Conservation (phyloP, 2,329 filamentous ascomycete species). For the Sporothrix brasiliensis region DNA sequence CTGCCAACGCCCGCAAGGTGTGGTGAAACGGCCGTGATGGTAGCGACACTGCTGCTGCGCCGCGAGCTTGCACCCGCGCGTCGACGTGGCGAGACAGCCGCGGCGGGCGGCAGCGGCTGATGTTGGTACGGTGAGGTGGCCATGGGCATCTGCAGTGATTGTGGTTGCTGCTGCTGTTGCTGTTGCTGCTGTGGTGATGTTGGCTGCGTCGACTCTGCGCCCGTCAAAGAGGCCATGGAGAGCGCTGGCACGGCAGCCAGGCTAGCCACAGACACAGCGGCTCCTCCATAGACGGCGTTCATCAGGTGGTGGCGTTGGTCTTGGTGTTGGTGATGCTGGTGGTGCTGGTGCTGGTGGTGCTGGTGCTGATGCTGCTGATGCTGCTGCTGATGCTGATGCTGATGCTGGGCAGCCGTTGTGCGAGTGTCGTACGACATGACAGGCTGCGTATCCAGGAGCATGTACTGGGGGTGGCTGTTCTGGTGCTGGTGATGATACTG, state of each 20-base stretch:
- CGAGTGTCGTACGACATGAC: slow-evolving; percentile 57
- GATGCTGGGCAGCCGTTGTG: slow-evolving; percentile 24
- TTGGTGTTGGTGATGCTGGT: slow-evolving; percentile 24
- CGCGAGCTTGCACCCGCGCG: background rate
- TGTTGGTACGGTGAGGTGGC: slow-evolving; percentile 21
- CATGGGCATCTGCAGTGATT: slow-evolving; percentile 12
- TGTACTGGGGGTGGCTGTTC: slow-evolving; percentile 45
- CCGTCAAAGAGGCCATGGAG: background rate
- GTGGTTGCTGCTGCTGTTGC: background rate
- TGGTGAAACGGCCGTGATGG: slow-evolving; percentile 1
- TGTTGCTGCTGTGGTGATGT: background rate
- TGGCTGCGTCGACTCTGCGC: background rate
- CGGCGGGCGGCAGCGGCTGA: background rate
- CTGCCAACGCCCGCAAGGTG: background rate
- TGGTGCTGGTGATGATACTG: slow-evolving; percentile 28
- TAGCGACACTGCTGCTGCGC: slow-evolving; percentile 17
- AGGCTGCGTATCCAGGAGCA: slow-evolving; percentile 51
- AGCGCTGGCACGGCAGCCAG: background rate
- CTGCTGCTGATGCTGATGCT: slow-evolving; percentile 23
- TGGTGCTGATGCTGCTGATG: slow-evolving; percentile 28
- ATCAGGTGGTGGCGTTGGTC: slow-evolving; percentile 16
- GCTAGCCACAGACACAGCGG: background rate
- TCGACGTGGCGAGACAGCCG: background rate
- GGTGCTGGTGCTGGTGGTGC: background rate
- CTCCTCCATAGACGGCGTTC: slow-evolving; percentile 9